These are phyloP conservation scores for Claviceps spartinae DNA, from an alignment of 2,329 filamentous ascomycete genomes.

Conservation along the genomic window DNA sequence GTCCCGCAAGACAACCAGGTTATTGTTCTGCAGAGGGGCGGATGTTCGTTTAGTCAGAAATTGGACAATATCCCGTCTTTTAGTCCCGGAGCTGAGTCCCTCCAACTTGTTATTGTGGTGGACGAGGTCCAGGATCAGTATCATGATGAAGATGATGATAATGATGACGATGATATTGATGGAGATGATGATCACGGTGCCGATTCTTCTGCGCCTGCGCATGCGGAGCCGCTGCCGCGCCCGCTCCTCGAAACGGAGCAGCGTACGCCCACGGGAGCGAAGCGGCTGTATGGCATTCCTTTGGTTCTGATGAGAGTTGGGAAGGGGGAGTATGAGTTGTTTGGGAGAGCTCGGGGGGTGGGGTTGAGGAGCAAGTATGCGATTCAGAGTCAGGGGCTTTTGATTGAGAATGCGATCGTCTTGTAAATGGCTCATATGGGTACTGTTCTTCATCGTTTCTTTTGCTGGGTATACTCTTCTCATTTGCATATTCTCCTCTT, in stretches of 20 bases:
- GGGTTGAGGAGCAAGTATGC: conserved; percentile 68
- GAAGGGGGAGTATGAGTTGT: conserved; percentile 42
- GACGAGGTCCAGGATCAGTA: conserved; percentile 17
- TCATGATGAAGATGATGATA: too few relatives aligned
- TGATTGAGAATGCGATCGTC: conserved; percentile 67
- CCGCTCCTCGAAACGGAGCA: conserved; percentile 69
- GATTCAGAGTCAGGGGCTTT: conserved; percentile 66
- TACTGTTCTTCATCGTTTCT: background rate
- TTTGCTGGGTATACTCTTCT: background rate
- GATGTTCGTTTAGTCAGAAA: conserved; percentile 75
- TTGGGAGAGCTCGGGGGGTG: conserved; percentile 51
- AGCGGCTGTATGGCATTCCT: conserved; percentile 57
- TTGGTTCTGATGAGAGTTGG: conserved; percentile 75
- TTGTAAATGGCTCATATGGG: conserved; percentile 11
- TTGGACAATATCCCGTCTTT: conserved; percentile 73
- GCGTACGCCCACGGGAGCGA: conserved; percentile 53
- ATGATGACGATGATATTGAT: too few relatives aligned
- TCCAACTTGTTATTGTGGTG: conserved; percentile 75
- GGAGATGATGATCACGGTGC: conserved; percentile 11
- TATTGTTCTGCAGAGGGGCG: conserved; percentile 68
- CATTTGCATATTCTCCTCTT: too few relatives aligned
- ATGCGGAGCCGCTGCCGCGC: conserved; percentile 24
- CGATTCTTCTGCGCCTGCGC: background rate
- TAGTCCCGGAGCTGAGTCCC: conserved; percentile 40
- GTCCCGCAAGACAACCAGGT: conserved; percentile 52